phyloP scores from a whole-genome alignment of 805 yeast genomes.

The Metschnikowia kunwiensis region DNA sequence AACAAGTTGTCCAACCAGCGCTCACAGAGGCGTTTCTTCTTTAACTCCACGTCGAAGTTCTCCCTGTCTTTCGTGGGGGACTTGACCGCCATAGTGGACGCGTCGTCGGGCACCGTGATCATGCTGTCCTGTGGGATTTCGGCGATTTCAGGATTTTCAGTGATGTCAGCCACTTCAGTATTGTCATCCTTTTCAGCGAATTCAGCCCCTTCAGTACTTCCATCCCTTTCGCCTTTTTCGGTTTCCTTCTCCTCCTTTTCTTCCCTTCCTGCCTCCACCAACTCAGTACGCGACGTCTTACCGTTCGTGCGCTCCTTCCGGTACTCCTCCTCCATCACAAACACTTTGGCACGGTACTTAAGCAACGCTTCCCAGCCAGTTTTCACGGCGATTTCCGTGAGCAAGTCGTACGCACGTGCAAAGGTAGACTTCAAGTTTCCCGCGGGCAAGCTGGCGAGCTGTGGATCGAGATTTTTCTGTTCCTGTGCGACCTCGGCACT shows the following conservation, averaged over 20 bases:
- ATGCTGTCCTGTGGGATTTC: conserved; percentile 1
- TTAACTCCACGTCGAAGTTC: conserved; percentile 42
- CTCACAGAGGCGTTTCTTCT: conserved; percentile 64
- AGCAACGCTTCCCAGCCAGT: conserved; percentile 47
- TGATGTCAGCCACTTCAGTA: not conserved
- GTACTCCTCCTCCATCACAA: conserved; percentile 48
- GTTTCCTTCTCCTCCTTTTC: too few species aligned
- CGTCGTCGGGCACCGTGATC: conserved; percentile 22
- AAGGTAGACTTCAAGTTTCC: conserved; percentile 55
- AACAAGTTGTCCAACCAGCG: conserved; percentile 71
- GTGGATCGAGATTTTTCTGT: conserved; percentile 62
- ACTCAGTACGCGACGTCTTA: conserved; percentile 7
- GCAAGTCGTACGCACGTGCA: conserved; percentile 44
- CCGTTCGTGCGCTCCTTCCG: conserved; percentile 34
- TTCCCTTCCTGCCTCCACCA: too few species aligned
- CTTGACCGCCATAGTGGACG: conserved; percentile 38
- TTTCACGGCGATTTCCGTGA: conserved; percentile 42
- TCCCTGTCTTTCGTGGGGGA: conserved; percentile 29
- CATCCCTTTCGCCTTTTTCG: too few species aligned
- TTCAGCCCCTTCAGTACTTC: conserved; percentile 10
- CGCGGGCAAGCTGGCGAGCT: conserved; percentile 62
- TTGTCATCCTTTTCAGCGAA: conserved; percentile 3
- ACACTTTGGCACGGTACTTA: conserved; percentile 45
- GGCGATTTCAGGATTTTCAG: too few species aligned
- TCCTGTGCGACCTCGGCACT: conserved; percentile 64